Conservation (phyloP, 2,329 filamentous ascomycete genomes). For the Colletotrichum phormii region DNA sequence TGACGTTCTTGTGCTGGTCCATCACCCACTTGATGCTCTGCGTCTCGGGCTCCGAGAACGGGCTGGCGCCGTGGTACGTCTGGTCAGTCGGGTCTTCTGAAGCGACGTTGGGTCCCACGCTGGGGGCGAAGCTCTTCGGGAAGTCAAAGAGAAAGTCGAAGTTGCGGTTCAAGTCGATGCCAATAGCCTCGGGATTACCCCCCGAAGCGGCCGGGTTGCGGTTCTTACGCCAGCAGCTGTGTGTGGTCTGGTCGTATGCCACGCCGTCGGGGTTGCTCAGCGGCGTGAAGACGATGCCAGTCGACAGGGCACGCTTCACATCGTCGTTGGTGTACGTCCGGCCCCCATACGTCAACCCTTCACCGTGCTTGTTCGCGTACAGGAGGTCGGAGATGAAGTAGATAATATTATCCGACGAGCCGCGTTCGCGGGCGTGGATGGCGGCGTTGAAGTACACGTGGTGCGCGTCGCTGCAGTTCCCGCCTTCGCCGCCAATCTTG, state of each 20-base stretch:
- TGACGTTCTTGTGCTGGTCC: constrained; percentile 59
- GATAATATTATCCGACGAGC: constrained; percentile 65
- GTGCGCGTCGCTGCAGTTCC: constrained; percentile 47
- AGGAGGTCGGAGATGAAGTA: constrained; percentile 70
- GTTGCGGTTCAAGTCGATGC: constrained; percentile 68
- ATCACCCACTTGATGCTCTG: constrained; percentile 65
- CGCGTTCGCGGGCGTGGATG: constrained; percentile 70
- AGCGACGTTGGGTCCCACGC: constrained; percentile 52
- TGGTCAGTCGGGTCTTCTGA: constrained; percentile 57
- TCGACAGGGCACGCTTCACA: constrained; percentile 61
- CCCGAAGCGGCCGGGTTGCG: constrained; percentile 56
- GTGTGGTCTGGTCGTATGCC: constrained; percentile 62
- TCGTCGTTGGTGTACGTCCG: constrained; percentile 63
- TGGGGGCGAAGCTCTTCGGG: constrained; percentile 53
- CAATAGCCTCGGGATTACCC: constrained; percentile 47
- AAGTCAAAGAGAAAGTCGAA: constrained; percentile 70
- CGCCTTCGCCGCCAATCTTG: constrained; percentile 53
- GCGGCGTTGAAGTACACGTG: constrained; percentile 65
- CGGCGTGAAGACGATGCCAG: constrained; percentile 65
- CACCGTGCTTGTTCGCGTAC: constrained; percentile 60
- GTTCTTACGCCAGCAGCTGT: constrained; percentile 68
- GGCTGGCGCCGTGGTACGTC: constrained; percentile 61
- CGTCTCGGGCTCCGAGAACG: constrained; percentile 68
- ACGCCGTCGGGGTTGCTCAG: constrained; percentile 66
- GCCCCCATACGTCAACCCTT: constrained; percentile 63